Evolutionary conservation across 2,329 filamentous ascomycete genomes (phyloP).

Genomic region (Chaetomium globosum): DNA sequence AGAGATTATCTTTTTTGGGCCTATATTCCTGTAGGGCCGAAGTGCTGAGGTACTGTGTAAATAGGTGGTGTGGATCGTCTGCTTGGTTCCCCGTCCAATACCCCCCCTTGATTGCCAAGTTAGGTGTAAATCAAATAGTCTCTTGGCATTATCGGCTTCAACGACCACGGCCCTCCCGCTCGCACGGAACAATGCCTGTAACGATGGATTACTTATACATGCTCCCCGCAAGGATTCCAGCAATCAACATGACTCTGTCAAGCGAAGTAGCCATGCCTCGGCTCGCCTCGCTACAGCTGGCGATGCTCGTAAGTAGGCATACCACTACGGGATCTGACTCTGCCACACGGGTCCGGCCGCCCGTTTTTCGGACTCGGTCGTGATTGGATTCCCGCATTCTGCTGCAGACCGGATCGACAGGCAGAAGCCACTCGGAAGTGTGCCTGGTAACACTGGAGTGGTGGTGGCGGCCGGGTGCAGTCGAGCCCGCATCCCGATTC

Average conservation of each 20-base stretch:
- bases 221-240: not conserved
- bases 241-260: not conserved
- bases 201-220: not conserved
- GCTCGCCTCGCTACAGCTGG: not conserved
- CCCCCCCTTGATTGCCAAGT: not conserved
- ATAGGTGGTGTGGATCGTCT: not conserved
- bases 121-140: constrained; percentile 17
- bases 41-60: not conserved
- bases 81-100: not conserved
- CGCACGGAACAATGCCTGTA: not conserved
- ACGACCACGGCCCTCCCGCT: not conserved
- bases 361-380: not conserved
- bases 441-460: constrained; percentile 12
- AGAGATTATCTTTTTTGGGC: constrained; percentile 26
- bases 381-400: constrained; percentile 21
- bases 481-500: constrained; percentile 26
- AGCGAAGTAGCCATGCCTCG: not conserved
- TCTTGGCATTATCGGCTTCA: constrained; percentile 24
- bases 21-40: constrained; percentile 10
- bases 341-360: constrained; percentile 6
- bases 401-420: constrained; percentile 9
- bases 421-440: constrained; percentile 32
- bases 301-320: not conserved
- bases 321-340: not conserved
- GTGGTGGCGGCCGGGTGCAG: constrained; percentile 21